Evolutionary conservation across 2,329 filamentous ascomycete genomes (phyloP), one percentile per base, ranked within the genome.

Genomic region (Emericellopsis atlantica): DNA sequence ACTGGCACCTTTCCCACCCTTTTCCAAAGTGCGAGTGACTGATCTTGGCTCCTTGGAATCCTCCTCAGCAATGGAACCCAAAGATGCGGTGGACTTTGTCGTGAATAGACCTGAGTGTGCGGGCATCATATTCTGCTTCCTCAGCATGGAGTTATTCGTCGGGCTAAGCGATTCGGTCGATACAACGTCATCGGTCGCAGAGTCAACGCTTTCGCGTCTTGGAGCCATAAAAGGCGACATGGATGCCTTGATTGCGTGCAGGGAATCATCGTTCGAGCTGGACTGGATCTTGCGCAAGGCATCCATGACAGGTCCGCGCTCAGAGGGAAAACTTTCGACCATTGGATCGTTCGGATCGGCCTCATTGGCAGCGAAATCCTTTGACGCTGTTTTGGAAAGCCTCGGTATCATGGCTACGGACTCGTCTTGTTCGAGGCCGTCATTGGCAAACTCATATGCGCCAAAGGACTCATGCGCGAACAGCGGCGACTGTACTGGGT

Each of bases 381-480:
- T 39, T 32, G n/a, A 32, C 32, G 11, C 29, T 22, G 10, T 45
- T 37, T 14, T 46, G 37, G 11, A 38, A 14, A 12, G 37, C 12
- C 15, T 32, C 39, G n/a, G 22, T 5, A 33, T 37, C 32, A 23
- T 46, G 38, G 14, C 40, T 11, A 29, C 41, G 14, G 22, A 31
- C 10, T 34, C n/a, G 16, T 24, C 56, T 36, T 57, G 51, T 12
- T 61, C 52, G 7, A 50, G 46, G 9, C 55, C 56, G 16, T 55
- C 51, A 33, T 59, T 56, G 14, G 43, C 38, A 23, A 58, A 54
- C 24, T 58, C 56, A 41, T 63, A 60, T n/a, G 60, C 57, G 9
- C 66, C 66, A 29, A 64, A 55, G 31, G 59, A 60, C 47, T 72
- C 69, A 42, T 72, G 67, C 4, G 67, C 58, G 45, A 71, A 70